Base-by-base conservation (phyloP, 2,329 filamentous ascomycete genomes). In the Davidsoniella virescens region DNA sequence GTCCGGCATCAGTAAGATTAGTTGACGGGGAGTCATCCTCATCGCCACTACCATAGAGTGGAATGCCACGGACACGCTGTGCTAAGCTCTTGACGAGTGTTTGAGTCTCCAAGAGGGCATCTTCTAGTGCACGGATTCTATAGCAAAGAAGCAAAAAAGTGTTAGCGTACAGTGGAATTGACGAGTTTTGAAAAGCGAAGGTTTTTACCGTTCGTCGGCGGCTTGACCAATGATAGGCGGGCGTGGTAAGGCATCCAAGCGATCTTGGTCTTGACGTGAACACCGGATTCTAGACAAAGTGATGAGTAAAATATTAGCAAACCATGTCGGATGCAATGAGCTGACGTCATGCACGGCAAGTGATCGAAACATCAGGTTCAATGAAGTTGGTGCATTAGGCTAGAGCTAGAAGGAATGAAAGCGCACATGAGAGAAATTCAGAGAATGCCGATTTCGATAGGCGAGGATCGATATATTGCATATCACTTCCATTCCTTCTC, bases 211-310 rank as follows among this genome's bases (percentile, higher is more conserved):
- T 18, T 52, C 45, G 16, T 52, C 50, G 16, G 50, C 48, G 5
- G 45, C 45, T 26, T 43, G 44, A 5, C 18, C 39, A n/a, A 23
- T 25, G 3, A 38, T 23, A 6, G 29, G 16, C 10, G 47, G 51
- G 12, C 51, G 42, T 18, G 51, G 51, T 8, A 53, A 44, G 18
- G 51, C 47, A 17, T 53, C 47, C 10, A 49, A 26, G 2, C 51
- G 46, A 29, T 53, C 51, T 39, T 53, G 51, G 26, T 53, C 51
- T 29, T 53, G 51, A 16, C 51, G 47, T 17, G 51, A 53, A 18
- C 51, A 53, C 4, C 51, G 47, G 14, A 53, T 53, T 53, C 51
- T 53, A 25, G 4, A 17, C 6, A 7, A 17, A 4, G 17, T 18
- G 14, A 33, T 33, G 29, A 33, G 12, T 33, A 8, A 36, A 20